Percentiles rank a stretch among this genome's conserved stretches.
These are phyloP conservation scores for Volutella citrinella DNA, from an alignment of 2,329 filamentous ascomycete genomes.

Conservation along the genomic window DNA sequence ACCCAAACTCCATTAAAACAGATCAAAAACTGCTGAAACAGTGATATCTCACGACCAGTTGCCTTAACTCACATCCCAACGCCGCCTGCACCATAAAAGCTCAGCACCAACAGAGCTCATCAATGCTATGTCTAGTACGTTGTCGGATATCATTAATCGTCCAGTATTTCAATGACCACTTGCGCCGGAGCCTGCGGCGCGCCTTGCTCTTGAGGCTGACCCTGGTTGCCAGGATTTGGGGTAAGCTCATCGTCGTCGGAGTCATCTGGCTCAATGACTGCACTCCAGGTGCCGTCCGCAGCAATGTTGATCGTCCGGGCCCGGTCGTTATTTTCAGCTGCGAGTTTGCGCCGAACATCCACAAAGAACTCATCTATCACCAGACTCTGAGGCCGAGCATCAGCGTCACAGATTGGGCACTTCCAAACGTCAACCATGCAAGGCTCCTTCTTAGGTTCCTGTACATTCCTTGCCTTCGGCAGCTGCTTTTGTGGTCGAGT, in stretches of 20 bases:
- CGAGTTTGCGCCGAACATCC: constrained; percentile 56
- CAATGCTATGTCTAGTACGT: too few relatives aligned
- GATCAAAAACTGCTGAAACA: too few relatives aligned
- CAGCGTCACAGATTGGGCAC: constrained; percentile 77
- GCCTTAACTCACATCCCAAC: too few relatives aligned
- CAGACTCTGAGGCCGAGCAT: constrained; percentile 72
- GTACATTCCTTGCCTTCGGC: constrained; percentile 10
- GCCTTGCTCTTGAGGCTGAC: too few relatives aligned
- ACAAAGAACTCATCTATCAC: constrained; percentile 72
- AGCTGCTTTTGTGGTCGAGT: constrained; percentile 54
- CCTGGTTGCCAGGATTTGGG: constrained; percentile 7
- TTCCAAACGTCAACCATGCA: constrained; percentile 70
- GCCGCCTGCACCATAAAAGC: too few relatives aligned
- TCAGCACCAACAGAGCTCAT: too few relatives aligned
- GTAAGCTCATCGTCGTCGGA: constrained; percentile 21
- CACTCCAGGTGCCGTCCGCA: constrained; percentile 32
- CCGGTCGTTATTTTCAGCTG: constrained; percentile 13
- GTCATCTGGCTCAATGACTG: constrained; percentile 29
- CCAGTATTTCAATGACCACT: constrained; percentile 29
- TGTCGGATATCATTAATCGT: too few relatives aligned
- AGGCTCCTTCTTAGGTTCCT: constrained; percentile 38
- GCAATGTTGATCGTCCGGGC: constrained; percentile 29
- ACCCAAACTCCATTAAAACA: constrained; percentile 12
- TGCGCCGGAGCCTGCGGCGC: too few relatives aligned
- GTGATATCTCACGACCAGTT: too few relatives aligned